Evolutionary conservation across 345 rosid genomes (phyloP).

Genomic region (Bruguiera sexangula): DNA sequence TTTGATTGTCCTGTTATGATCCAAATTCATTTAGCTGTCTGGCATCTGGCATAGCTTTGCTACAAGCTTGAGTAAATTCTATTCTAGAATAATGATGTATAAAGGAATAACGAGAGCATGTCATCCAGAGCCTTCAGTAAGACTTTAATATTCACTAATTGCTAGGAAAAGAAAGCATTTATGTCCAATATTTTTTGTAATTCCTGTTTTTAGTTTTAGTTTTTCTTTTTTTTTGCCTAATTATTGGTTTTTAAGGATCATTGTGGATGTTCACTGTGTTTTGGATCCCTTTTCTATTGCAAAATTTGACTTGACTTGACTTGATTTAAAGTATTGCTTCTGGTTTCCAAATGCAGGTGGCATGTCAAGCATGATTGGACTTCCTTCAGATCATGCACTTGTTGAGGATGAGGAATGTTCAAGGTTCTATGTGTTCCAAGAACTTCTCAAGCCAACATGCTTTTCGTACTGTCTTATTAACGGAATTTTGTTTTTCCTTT

Average conservation of each 20-base stretch:
- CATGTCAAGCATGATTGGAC: slow-evolving; percentile 83
- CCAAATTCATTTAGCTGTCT: not conserved
- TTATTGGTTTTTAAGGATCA: not conserved
- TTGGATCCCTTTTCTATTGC: not conserved
- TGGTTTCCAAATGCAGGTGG: slow-evolving; percentile 41
- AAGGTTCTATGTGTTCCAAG: slow-evolving; percentile 44
- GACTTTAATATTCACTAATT: no score
- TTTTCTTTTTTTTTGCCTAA: not conserved
- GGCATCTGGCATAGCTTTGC: not conserved
- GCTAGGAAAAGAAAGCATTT: not conserved
- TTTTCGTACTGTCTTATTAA: not conserved
- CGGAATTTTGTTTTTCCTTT: not conserved
- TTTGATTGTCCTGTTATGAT: not conserved
- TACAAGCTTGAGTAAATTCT: not conserved
- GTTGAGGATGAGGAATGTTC: slow-evolving; percentile 77
- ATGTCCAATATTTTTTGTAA: no score
- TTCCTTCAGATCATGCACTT: slow-evolving; percentile 85
- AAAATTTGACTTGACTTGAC: not conserved
- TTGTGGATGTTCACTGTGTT: not conserved
- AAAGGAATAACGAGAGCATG: no score
- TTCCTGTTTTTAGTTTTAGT: not conserved
- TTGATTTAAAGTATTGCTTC: not conserved
- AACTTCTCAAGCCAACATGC: not conserved
- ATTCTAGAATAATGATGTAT: not conserved
- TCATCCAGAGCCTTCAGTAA: not conserved